These are phyloP conservation scores for Brassica cretica DNA, from an alignment of 345 rosid species.

Conservation along the genomic window DNA sequence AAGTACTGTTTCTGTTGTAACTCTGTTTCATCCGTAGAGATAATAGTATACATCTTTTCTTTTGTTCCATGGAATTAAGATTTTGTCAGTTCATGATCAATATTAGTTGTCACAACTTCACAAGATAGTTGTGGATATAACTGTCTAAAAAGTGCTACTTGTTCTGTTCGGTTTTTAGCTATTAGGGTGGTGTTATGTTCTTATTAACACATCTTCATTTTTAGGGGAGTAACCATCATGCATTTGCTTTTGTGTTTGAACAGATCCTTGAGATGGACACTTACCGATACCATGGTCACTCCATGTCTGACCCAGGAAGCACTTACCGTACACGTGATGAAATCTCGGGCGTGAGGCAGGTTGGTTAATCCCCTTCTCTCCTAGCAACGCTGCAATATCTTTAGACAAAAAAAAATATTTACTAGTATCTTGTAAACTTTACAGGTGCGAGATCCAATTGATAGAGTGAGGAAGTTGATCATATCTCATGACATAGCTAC, in stretches of 20 bases:
- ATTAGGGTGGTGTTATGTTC: background rate
- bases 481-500: constrained; percentile 63
- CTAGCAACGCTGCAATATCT: no score
- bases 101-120: background rate
- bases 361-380: constrained; percentile 20
- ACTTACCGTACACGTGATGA: constrained; percentile 98
- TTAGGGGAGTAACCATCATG: background rate
- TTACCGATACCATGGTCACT: constrained; percentile 92
- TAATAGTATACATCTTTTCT: background rate
- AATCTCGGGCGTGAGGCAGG: constrained; percentile 86
- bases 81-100: background rate
- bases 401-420: no score
- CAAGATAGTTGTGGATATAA: background rate
- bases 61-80: background rate
- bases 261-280: constrained; percentile 97
- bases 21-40: background rate
- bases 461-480: constrained; percentile 50
- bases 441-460: constrained; percentile 63
- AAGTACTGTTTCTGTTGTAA: background rate
- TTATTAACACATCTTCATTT: background rate
- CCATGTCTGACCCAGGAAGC: constrained; percentile 98
- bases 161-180: background rate
- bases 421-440: background rate
- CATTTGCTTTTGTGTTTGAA: constrained; percentile 26
- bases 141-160: background rate